phyloP scores from a whole-genome alignment of 192 early-diverging fungal species.

The Backusella westeae region DNA sequence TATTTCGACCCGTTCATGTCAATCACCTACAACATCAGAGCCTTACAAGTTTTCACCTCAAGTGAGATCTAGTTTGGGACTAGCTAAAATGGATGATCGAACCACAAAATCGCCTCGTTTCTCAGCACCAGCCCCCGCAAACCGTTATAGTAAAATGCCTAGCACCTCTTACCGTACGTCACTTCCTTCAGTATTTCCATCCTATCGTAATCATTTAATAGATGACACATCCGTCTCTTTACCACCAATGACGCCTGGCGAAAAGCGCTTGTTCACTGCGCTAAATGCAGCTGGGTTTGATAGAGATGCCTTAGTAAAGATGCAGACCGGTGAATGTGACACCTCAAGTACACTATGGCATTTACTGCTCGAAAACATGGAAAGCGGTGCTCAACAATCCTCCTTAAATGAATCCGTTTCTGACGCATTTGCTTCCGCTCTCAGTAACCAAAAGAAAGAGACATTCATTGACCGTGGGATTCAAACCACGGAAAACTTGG shows the following conservation, averaged over 20 bases:
- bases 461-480: not conserved
- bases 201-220: conserved; percentile 31
- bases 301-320: conserved; percentile 49
- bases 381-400: not conserved
- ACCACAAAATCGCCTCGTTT: conserved; percentile 14
- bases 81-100: conserved; percentile 1
- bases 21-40: not conserved
- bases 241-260: conserved; percentile 42
- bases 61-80: conserved; percentile 17
- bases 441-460: not conserved
- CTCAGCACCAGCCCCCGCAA: conserved; percentile 18
- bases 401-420: not conserved
- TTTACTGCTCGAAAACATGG: conserved; percentile 49
- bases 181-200: conserved; percentile 26
- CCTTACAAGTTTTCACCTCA: conserved; percentile 21
- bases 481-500: conserved; percentile 2
- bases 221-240: conserved; percentile 17
- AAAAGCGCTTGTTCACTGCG: conserved; percentile 43
- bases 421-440: not conserved
- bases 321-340: conserved; percentile 58
- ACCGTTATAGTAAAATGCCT: conserved; percentile 19
- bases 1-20: not conserved
- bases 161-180: conserved; percentile 24
- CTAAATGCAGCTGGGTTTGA: conserved; percentile 60
- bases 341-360: conserved; percentile 68